A percentile compares a stretch with the other conserved stretches of the same genome.
Conservation (phyloP, 2,329 filamentous ascomycete genomes). For the Diaporthe amygdali region DNA sequence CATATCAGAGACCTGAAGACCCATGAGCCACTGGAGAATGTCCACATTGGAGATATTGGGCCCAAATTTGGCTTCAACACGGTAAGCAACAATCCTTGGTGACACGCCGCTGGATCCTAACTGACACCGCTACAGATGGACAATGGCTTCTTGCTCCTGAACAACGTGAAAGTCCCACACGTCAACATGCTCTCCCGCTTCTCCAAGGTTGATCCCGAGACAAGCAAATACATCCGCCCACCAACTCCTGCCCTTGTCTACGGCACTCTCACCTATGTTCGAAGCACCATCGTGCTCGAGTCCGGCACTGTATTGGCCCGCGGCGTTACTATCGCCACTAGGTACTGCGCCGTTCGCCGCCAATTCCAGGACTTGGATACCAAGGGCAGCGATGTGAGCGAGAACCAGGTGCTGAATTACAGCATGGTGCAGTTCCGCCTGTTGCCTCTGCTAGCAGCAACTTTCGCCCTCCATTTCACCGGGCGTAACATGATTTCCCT, state of each 20-base stretch:
- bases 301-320: slow-evolving; percentile 74
- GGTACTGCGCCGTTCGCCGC: slow-evolving; percentile 75
- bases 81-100: not conserved
- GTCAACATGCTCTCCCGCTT: slow-evolving; percentile 76
- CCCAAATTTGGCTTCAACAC: slow-evolving; percentile 82
- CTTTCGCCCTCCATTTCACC: slow-evolving; percentile 81
- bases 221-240: slow-evolving; percentile 70
- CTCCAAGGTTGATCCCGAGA: slow-evolving; percentile 70
- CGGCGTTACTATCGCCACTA: slow-evolving; percentile 78
- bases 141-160: slow-evolving; percentile 80
- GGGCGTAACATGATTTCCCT: slow-evolving; percentile 77
- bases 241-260: slow-evolving; percentile 72
- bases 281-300: slow-evolving; percentile 75
- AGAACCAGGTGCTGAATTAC: slow-evolving; percentile 81
- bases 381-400: slow-evolving; percentile 55
- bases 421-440: slow-evolving; percentile 81
- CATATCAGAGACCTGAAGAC: slow-evolving; percentile 75
- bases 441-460: slow-evolving; percentile 73
- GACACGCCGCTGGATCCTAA: not conserved
- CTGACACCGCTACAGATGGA: slow-evolving; percentile 58
- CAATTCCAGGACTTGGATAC: slow-evolving; percentile 79
- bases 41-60: slow-evolving; percentile 81
- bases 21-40: slow-evolving; percentile 69
- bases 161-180: slow-evolving; percentile 77
- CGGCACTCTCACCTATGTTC: slow-evolving; percentile 78